Base-by-base conservation (phyloP, 441 rosid genomes). In the Populus hybrid region DNA sequence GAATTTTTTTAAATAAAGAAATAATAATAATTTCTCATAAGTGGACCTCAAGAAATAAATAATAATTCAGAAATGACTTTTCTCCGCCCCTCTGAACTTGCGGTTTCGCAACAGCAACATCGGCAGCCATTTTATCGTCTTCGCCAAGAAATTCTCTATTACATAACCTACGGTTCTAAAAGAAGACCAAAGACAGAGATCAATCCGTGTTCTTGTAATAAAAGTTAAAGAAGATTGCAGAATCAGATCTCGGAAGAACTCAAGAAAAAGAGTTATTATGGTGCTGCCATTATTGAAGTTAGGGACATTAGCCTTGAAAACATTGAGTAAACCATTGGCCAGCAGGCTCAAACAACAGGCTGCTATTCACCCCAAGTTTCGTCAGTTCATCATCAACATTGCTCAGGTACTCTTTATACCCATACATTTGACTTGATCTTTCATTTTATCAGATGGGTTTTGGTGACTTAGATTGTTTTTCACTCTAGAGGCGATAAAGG, bases 311-410 rank as follows among this genome's bases (percentile, higher is more conserved):
- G 96, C 90, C 24, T 79, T 95, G 14, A 92, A 84, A 81, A 95
- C 98, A 67, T 67, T 86, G 24, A 87, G 94, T 86, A 95, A 93
- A 86, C 98, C 98, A 70, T 78, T 93, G 23, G 97, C 98, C 65
- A 85, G 80, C 77, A 89, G 88, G 73, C 88, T 95, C 76, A 95
- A 95, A 85, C 90, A 88, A 73, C 87, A 92, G 75, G 98, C 98
- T 36, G 88, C 91, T 9, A 70, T 83, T 4, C 90, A 87, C 77
- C 90, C 95, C 35, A 82, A 79, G 68, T 93, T 93, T 84, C 93
- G 97, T 50, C 87, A 87, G 76, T 74, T 88, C 75, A 95, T 93
- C 83, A 72, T 95, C 87, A 85, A 81, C 83, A 70, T 95, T 78
- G 98, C 98, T 65, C 98, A 94, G 91, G 94, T 88, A 67, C 35